Base-by-base conservation (phyloP, 1,139 yeast genomes). In the Saccharomyces hybrid region DNA sequence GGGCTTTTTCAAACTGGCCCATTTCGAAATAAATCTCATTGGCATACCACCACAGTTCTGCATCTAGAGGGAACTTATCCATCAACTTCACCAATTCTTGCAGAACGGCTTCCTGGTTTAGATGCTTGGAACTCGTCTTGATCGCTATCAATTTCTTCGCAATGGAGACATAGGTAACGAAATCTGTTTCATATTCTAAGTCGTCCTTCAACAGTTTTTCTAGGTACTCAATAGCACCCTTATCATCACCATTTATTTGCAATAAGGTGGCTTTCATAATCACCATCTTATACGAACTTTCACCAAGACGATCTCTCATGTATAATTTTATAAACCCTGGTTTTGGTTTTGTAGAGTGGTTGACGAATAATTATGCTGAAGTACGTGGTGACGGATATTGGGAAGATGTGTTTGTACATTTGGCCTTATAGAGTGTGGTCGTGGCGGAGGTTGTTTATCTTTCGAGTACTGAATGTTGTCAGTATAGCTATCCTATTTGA, bases 21-120 rank as follows among this genome's bases (percentile, higher is more conserved):
- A 76, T 59, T 8, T 72, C 66, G 41, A 71, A 70, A 65, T 91
- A 91, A 27, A 78, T 76, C 46, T 82, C 80, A 5, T 83, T 86
- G 56, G 89, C 74, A 69, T 88, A 95, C 49, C 82, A 77, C 96
- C 95, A 89, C 0, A 88, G 73, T 59, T 85, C 82, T 5, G 80
- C 73, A 69, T 93, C 98, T 29, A 83, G 69, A 0, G 97, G 96
- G 42, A 68, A 66, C 53, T 65, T 61, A 27, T 69, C 71, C 25
- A 63, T 52, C 32, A 69, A 50, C 7, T 55, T 54, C 29, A 64
- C 31, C 28, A 63, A 52, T 32, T 61, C 58, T 20, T 57, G 53
- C 3, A 65, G 26, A 38, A 59, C 34, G 47, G 56, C 53, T 29
- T 59, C 60, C 26, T 50, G 55, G 16, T 56, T 53, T 16, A 54